phyloP scores from a whole-genome alignment of 1,284 basidiomycete genomes.

The Ceraceosorus guamensis region DNA sequence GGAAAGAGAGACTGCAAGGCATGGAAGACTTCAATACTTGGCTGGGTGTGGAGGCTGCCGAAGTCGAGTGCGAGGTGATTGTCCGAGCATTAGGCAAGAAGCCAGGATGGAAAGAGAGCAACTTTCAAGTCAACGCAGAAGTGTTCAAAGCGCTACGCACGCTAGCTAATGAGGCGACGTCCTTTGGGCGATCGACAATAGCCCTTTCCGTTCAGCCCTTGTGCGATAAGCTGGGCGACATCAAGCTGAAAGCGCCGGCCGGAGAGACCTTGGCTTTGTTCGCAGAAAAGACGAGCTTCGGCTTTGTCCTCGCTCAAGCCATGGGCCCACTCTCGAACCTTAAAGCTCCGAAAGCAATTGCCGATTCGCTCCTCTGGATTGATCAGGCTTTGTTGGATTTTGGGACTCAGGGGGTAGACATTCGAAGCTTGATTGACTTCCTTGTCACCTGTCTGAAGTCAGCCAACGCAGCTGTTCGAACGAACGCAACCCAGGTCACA shows the following conservation, averaged over 20 bases:
- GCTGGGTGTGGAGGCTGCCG: slow-evolving; percentile 64
- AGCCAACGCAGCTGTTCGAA: slow-evolving; percentile 86
- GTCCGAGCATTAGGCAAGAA: slow-evolving; percentile 86
- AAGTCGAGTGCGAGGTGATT: slow-evolving; percentile 78
- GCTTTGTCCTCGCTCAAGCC: slow-evolving; percentile 83
- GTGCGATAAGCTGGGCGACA: slow-evolving; percentile 89
- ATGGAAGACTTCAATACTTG: slow-evolving; percentile 78
- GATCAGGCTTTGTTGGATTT: slow-evolving; percentile 85
- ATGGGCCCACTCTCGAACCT: slow-evolving; percentile 20
- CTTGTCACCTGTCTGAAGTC: slow-evolving; percentile 80
- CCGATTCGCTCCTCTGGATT: slow-evolving; percentile 84
- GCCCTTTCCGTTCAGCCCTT: slow-evolving; percentile 78
- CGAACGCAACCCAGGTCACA: slow-evolving; percentile 86
- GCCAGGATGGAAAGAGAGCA: slow-evolving; percentile 91
- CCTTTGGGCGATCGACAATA: slow-evolving; percentile 76
- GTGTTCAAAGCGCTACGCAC: slow-evolving; percentile 49
- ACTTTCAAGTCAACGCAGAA: slow-evolving; percentile 65
- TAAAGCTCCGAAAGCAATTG: slow-evolving; percentile 93
- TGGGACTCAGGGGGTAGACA: slow-evolving; percentile 75
- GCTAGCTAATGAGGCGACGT: slow-evolving; percentile 70
- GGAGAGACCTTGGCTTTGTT: slow-evolving; percentile 75
- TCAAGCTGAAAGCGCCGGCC: slow-evolving; percentile 95
- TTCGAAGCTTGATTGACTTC: slow-evolving; percentile 81
- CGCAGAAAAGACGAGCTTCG: slow-evolving; percentile 85
- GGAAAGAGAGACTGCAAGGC: slow-evolving; percentile 84